Evolutionary conservation across 2,329 filamentous ascomycete species (phyloP).

Genomic region (Diaporthe ilicicola): DNA sequence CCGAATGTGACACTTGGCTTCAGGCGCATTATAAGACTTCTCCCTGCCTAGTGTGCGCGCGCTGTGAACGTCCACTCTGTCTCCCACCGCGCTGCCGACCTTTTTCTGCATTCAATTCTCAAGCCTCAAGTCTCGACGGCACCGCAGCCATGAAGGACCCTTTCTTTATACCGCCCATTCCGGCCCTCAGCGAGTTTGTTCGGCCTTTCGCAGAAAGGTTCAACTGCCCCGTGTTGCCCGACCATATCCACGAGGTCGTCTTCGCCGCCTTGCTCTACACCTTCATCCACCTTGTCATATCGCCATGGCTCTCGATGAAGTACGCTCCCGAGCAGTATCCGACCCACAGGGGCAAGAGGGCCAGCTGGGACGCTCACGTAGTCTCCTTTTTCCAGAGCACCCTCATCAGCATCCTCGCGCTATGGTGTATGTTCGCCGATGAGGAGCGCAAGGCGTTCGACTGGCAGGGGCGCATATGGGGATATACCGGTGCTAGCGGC

Average conservation of each 20-base stretch:
- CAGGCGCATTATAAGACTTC: constrained; percentile 6
- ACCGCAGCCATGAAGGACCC: constrained; percentile 72
- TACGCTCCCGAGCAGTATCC: constrained; percentile 72
- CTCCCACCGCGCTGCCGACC: background rate
- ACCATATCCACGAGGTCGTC: constrained; percentile 81
- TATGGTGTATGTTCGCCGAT: constrained; percentile 77
- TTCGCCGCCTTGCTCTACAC: constrained; percentile 74
- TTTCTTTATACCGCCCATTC: constrained; percentile 70
- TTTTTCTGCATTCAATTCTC: background rate
- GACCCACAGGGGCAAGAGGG: constrained; percentile 68
- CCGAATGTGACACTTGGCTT: constrained; percentile 23
- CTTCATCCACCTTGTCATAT: constrained; percentile 70
- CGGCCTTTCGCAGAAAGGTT: constrained; percentile 72
- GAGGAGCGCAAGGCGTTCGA: constrained; percentile 73
- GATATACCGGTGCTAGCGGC: constrained; percentile 76
- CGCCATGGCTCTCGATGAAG: constrained; percentile 70
- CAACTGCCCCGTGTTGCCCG: constrained; percentile 71
- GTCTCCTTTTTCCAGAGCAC: constrained; percentile 83
- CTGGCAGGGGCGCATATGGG: constrained; percentile 76
- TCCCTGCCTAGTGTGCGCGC: background rate
- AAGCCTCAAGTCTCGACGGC: constrained; percentile 12
- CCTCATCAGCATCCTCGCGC: constrained; percentile 75
- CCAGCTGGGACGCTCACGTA: constrained; percentile 88
- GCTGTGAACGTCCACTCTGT: background rate
- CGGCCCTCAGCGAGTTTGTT: constrained; percentile 63